Conservation (phyloP, 495 filamentous ascomycete genomes). For the Jackrogersella multiformis region DNA sequence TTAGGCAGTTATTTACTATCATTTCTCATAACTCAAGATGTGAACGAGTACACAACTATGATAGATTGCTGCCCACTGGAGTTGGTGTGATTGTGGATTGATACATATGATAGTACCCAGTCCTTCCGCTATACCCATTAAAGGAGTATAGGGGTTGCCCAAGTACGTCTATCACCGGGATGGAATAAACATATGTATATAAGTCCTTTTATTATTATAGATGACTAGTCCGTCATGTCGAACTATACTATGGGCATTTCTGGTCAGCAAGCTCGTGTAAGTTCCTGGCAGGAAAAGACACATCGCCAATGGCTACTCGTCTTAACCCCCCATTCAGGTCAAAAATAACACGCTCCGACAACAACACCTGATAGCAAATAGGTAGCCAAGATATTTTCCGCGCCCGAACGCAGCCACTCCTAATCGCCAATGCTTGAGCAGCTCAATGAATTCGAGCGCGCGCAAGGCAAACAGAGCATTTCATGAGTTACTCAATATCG, state of each 20-base stretch:
- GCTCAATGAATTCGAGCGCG: not conserved
- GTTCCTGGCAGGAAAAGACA: too few relatives aligned
- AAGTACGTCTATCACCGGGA: not conserved
- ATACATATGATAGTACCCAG: not conserved
- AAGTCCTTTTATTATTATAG: not conserved
- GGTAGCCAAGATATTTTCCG: not conserved
- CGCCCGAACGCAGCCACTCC: not conserved
- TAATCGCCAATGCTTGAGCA: not conserved
- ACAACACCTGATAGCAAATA: too few relatives aligned
- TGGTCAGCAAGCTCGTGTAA: too few relatives aligned
- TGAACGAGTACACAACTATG: not conserved
- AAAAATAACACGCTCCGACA: too few relatives aligned
- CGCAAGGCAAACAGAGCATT: not conserved
- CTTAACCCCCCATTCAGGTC: too few relatives aligned
- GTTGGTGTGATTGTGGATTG: not conserved
- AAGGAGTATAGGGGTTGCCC: not conserved
- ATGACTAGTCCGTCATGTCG: not conserved
- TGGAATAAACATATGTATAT: not conserved
- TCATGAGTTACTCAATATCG: not conserved
- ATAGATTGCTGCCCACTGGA: not conserved
- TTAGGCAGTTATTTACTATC: too few relatives aligned
- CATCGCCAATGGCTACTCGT: too few relatives aligned
- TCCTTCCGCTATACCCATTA: not conserved
- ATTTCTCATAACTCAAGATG: not conserved
- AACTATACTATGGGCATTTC: not conserved